phyloP scores from a whole-genome alignment of 2,329 filamentous ascomycete genomes.

The Basipetospora chlamydospora region DNA sequence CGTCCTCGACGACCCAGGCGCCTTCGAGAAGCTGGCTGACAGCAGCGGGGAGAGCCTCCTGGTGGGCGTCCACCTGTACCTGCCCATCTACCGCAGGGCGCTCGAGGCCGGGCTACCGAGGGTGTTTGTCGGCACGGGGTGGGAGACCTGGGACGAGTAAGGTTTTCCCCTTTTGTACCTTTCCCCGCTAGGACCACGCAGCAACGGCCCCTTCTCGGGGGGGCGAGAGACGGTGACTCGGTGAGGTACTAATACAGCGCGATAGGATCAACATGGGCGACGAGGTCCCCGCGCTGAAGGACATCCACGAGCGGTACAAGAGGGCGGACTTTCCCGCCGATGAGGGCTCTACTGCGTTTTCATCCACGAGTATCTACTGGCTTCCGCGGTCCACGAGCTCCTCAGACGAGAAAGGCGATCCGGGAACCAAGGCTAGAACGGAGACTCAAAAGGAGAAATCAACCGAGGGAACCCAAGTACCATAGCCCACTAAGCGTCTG shows the following conservation, averaged over 20 bases:
- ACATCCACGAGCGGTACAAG: conserved; percentile 17
- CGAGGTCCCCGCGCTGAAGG: conserved; percentile 18
- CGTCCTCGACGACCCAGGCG: conserved; percentile 35
- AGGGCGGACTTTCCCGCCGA: conserved; percentile 23
- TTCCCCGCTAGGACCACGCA: too few species aligned
- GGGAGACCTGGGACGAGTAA: conserved; percentile 35
- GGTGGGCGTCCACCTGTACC: conserved; percentile 49
- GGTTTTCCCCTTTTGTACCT: conserved; percentile 11
- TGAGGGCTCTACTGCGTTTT: conserved; percentile 23
- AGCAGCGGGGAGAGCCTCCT: conserved; percentile 28
- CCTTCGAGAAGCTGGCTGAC: conserved; percentile 31
- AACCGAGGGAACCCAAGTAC: too few species aligned
- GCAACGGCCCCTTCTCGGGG: too few species aligned
- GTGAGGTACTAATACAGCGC: too few species aligned
- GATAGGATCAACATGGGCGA: conserved; percentile 7
- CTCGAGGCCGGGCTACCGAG: conserved; percentile 31
- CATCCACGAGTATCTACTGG: conserved; percentile 27
- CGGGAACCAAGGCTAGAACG: too few species aligned
- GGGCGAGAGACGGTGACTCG: too few species aligned
- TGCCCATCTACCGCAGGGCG: conserved; percentile 34
- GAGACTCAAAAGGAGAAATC: too few species aligned
- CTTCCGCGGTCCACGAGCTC: too few species aligned
- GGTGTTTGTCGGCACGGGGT: conserved; percentile 43
- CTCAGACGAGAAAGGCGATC: too few species aligned
- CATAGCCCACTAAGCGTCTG: too few species aligned